Base-by-base conservation (phyloP, 495 filamentous ascomycete species). In the Aspergillus conjunctus region DNA sequence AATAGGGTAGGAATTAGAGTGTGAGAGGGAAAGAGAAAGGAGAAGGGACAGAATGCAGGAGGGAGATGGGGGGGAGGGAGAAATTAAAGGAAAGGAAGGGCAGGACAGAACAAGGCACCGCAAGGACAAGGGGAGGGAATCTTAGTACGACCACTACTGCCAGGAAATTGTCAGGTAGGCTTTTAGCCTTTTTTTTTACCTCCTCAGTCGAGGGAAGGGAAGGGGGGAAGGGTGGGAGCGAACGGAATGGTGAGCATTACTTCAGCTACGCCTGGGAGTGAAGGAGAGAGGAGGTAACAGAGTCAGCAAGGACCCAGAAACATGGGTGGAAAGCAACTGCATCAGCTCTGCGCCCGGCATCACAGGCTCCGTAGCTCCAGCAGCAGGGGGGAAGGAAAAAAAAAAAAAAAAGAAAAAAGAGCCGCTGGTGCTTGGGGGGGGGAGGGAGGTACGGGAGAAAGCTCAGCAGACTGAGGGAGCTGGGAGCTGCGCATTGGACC, bases 11-110 rank as follows among this genome's bases (percentile, higher is more conserved):
- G 62, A 46, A 58, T 57, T 50, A 55, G 55, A 59, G 26, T 54
- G 49, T 59, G 61, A 51, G 52, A 64, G 56, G 41, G 59, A 67
- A 60, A 58, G 58, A 63, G 66, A 60, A 62, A 60, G 61, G 67
- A 60, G 56, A 56, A 68, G 59, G 61, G 54, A 64, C 62, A 67
- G 64, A 56, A 58, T 61, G 55, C 50, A 37, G 58, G 64, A 67
- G 62, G 62, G 66, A 54, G 54, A 33, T 18, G 18, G 54, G 56
- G 56, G 46, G 51, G 33, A 50, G 20, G 45, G 58, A 51, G 50
- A 58, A 61, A 63, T 60, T 59, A 61, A 70, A 64, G 41, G 67
- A 54, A 22, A 56, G 26, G 26, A 2, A 26, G 26, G 26, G 26
- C 26, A 26, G 26, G 26, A 26, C n/a, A 63, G 58, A 30, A 41